These are phyloP conservation scores for Lagenaria siceraria DNA, from an alignment of 306 rosid species.

Conservation along the genomic window DNA sequence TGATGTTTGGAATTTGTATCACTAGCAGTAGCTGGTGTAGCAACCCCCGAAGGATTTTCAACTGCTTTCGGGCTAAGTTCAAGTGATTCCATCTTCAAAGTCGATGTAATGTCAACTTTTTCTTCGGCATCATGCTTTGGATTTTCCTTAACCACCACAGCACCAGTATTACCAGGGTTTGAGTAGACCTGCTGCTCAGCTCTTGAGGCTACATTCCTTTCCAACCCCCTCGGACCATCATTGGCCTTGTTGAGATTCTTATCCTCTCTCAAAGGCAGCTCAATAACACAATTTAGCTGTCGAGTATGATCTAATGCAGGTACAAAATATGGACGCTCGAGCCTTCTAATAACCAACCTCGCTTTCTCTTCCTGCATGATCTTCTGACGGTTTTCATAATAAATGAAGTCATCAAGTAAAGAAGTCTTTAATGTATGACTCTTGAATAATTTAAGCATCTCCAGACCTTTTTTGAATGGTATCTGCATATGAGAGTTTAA, in stretches of 20 bases:
- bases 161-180: constrained; percentile 7
- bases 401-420: constrained; percentile 74
- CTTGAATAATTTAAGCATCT: constrained; percentile 77
- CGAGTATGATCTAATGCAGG: constrained; percentile 40
- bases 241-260: constrained; percentile 21
- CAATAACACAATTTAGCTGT: constrained; percentile 37
- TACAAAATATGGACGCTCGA: constrained; percentile 28
- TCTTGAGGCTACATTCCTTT: constrained; percentile 15
- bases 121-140: constrained; percentile 15
- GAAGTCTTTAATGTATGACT: constrained; percentile 63
- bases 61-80: constrained; percentile 34
- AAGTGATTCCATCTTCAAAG: constrained; percentile 54
- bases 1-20: constrained; percentile 14
- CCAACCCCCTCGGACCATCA: constrained; percentile 19
- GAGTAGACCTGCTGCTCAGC: constrained; percentile 27
- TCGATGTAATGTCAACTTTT: constrained; percentile 27
- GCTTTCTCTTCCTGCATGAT: constrained; percentile 81
- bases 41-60: constrained; percentile 21
- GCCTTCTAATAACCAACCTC: constrained; percentile 37
- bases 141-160: constrained; percentile 17
- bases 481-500: constrained; percentile 48
- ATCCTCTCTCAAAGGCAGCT: constrained; percentile 17
- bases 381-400: constrained; percentile 87
- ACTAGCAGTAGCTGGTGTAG: neutral
- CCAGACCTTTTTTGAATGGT: constrained; percentile 57